Evolutionary conservation across 2,329 filamentous ascomycete genomes (phyloP), one percentile per base, ranked within the genome.

Genomic region (Podosphaera fusca): DNA sequence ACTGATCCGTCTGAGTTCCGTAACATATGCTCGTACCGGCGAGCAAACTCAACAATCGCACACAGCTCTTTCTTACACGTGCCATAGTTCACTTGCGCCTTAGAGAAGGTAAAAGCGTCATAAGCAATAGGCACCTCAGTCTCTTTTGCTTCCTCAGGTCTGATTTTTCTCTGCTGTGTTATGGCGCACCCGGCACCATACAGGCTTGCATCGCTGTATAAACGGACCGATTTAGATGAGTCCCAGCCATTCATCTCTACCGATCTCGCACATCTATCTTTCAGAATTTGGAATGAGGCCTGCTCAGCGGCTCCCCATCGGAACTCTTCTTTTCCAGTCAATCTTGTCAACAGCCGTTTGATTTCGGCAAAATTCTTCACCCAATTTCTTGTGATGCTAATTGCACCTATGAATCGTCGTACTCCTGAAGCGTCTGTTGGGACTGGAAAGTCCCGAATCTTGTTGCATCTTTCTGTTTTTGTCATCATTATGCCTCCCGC

Each of bases 11-110:
- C 35, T 38, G 35, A 38, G 35, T 38, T 38, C 35, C 35, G 35
- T 38, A 50, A 55, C 60, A 38, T 51, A 57, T 35, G 57, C 59
- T 35, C 55, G 56, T 38, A 56, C 50, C 38, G 38, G 53, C 7
- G 59, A 60, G 42, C 60, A 59, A 38, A 57, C 56, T 50, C 47
- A 30, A 50, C n/a, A 31, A 50, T 50, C 8, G 47, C 47, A 31
- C 47, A 50, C 47, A 50, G 29, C 5, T 50, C 47, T 50, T 29
- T 50, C 29, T n/a, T n/a, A n/a, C n/a, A n/a, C n/a, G n/a, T n/a
- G n/a, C n/a, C n/a, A n/a, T n/a, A n/a, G n/a, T n/a, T n/a, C n/a
- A n/a, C n/a, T n/a, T n/a, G n/a, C n/a, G n/a, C n/a, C n/a, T n/a
- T n/a, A n/a, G n/a, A n/a, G n/a, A n/a, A n/a, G n/a, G n/a, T n/a